These are phyloP conservation scores for Bacterosira constricta DNA, from an alignment of 108 stramenopile genomes.

Conservation along the genomic window DNA sequence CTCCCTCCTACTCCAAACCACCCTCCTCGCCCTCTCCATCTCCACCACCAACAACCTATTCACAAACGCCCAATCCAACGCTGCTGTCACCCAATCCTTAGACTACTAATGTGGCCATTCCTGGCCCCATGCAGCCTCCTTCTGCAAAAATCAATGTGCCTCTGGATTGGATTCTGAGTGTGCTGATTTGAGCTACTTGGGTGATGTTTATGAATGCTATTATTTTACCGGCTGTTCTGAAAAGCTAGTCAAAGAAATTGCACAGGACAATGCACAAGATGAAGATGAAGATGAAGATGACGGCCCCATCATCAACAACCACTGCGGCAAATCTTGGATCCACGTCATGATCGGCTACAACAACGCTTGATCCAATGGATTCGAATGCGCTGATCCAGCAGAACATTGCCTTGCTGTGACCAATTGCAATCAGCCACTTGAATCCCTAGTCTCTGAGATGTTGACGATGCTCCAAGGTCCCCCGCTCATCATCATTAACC, in stretches of 20 bases:
- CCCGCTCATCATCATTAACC: background rate
- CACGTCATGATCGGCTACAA: conserved; percentile 16
- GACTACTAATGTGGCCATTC: conserved; percentile 14
- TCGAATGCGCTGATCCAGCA: conserved; percentile 11
- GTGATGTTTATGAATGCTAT: conserved; percentile 1
- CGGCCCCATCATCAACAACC: background rate
- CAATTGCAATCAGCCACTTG: conserved; percentile 21
- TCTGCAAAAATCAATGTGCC: background rate
- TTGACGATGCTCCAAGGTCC: conserved; percentile 10
- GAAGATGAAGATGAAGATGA: too few relatives aligned
- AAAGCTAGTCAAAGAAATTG: background rate
- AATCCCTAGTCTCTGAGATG: background rate
- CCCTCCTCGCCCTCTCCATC: too few relatives aligned
- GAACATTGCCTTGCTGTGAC: conserved; percentile 14
- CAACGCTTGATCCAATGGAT: background rate
- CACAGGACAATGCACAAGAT: background rate
- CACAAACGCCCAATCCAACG: too few relatives aligned
- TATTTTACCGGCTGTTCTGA: conserved; percentile 4
- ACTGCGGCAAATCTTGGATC: conserved; percentile 16
- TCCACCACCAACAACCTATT: too few relatives aligned
- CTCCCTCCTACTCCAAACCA: too few relatives aligned
- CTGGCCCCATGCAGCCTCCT: conserved; percentile 8
- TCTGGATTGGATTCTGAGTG: background rate
- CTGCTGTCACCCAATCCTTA: too few relatives aligned
- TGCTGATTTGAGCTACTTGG: conserved; percentile 10